Percentiles rank a stretch among this genome's conserved stretches.
phyloP scores from a whole-genome alignment of 257 asterid species.

The Nicotiana sylvestris region DNA sequence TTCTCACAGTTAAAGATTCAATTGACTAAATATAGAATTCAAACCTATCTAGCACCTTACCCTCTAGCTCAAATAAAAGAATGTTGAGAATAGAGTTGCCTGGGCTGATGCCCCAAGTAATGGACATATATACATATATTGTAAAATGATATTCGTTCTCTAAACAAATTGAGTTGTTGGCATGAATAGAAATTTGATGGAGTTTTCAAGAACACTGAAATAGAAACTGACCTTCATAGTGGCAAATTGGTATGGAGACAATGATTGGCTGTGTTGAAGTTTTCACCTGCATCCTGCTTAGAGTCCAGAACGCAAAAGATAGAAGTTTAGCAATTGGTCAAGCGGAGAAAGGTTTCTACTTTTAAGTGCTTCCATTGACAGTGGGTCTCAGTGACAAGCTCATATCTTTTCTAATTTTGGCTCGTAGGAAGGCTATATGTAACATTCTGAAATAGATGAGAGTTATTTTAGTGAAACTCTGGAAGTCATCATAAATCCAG shows the following conservation, averaged over 20 bases:
- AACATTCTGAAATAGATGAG: neutral
- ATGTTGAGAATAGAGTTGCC: neutral
- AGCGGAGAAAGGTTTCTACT: neutral
- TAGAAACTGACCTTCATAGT: conserved; percentile 69
- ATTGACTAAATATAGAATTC: neutral
- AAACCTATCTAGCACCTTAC: neutral
- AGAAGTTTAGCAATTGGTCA: neutral
- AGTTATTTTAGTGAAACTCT: neutral
- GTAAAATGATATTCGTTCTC: neutral
- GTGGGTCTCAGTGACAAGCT: neutral
- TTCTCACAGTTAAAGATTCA: neutral
- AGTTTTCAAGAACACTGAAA: neutral
- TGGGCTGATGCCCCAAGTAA: neutral
- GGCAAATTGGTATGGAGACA: conserved; percentile 81
- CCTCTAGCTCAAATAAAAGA: neutral
- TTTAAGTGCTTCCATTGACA: neutral
- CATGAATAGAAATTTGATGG: neutral
- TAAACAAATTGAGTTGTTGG: neutral
- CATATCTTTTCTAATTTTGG: neutral
- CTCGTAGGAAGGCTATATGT: neutral
- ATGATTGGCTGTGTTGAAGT: conserved; percentile 77
- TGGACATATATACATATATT: neutral
- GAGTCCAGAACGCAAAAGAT: conserved; percentile 3
- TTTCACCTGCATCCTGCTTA: conserved; percentile 96
- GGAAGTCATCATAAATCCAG: neutral